These are phyloP conservation scores for Rhizopogon vulgaris DNA, from an alignment of 768 basidiomycete species.

Conservation along the genomic window DNA sequence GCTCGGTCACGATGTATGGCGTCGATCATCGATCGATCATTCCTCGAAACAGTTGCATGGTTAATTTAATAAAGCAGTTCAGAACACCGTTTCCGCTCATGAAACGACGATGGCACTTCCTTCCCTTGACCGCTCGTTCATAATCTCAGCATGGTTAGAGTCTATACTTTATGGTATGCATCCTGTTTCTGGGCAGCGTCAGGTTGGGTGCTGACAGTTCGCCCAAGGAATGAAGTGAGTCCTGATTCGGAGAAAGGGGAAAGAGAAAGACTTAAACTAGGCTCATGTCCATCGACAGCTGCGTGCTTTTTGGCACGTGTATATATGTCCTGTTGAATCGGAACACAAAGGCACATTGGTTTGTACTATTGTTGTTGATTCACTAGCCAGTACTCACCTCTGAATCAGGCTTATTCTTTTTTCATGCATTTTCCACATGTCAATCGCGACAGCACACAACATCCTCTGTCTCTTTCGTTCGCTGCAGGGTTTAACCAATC, in stretches of 20 bases:
- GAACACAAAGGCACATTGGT: background rate
- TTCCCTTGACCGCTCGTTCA: conserved; percentile 1
- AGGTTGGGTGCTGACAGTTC: background rate
- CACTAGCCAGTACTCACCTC: background rate
- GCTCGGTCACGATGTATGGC: no score
- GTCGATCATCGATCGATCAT: no score
- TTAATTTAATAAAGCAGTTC: no score
- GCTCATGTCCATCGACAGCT: background rate
- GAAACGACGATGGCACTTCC: background rate
- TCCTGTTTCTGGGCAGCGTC: background rate
- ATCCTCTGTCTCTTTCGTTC: background rate
- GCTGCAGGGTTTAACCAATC: background rate
- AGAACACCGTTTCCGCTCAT: no score
- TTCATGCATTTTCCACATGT: conserved; percentile 3
- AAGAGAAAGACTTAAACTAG: background rate
- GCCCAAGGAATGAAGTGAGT: conserved; percentile 3
- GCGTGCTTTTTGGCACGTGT: conserved; percentile 4
- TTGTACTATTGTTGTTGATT: background rate
- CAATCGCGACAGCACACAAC: conserved; percentile 3
- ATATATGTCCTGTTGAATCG: background rate
- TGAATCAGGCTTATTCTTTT: background rate
- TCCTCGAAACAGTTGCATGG: no score
- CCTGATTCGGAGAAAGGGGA: no score
- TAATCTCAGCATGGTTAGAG: conserved; percentile 1
- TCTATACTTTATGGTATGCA: conserved; percentile 4